Base-by-base conservation (phyloP, 2,329 filamentous ascomycete species). In the Penicillium brasilianum region DNA sequence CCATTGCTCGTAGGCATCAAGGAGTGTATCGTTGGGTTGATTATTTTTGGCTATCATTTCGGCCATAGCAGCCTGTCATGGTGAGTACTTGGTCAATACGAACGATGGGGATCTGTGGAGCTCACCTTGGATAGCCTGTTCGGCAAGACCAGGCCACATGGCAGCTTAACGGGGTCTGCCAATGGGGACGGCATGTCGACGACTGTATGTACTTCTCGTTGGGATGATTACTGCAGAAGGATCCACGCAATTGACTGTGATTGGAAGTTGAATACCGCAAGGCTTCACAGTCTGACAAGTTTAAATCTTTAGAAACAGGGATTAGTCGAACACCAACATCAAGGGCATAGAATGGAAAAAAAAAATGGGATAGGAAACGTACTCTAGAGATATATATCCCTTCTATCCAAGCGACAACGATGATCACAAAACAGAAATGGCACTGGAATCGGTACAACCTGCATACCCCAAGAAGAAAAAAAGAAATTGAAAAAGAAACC, bases 81-180 rank as follows among this genome's bases (percentile, higher is more conserved):
- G 7, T 72, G 16, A 34, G 32, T 16, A 39, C 14, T 22, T 25
- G 20, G 25, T 48, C 3, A 1, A 48, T 48, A 13, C 16, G 2
- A 41, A 4, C 11, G n/a, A 20, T 7, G 32, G 18, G 28, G 18
- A 20, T 20, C 10, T 9, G 52, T 11, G n/a, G n/a, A 20, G 14
- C 36, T 20, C 59, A 75, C 74, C 71, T 82, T 82, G 52, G 72
- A 77, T 1, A 88, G 77, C 5, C 85, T 82, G 66, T 88, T 88
- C 2, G 83, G 83, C 2, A 88, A 70, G 0, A 77, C 79, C 28
- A 88, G 76, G 1, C 86, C 86, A 69, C 83, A 85, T 62, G 83
- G 82, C 1, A 87, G 77, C 39, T 79, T 83, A 16, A 85, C 68
- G 0, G 83, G 78, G 30, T 81, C 74, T 56, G 72, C 68, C 10